Evolutionary conservation across 2,329 filamentous ascomycete species (phyloP), one percentile per base, ranked within the genome.

Genomic region (Diaporthe batatas): DNA sequence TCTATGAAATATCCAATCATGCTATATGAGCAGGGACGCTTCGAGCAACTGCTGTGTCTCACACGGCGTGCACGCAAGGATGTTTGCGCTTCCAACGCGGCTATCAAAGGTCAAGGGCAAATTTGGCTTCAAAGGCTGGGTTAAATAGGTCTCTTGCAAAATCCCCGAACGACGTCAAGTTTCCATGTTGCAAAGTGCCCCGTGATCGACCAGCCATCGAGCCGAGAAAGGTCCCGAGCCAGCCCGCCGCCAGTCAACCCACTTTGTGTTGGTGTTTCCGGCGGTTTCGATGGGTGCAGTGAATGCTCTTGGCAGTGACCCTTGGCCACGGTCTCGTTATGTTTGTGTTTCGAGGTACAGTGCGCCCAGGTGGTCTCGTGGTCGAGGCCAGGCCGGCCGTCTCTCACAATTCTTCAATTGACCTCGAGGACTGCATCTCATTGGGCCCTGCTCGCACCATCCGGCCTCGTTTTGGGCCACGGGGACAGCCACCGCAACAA

Each of bases 301-400:
- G 11, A 6, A 11, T 39, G 14, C 0, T 25, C 62, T 67, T 67
- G 62, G 62, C 47, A 36, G 44, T 23, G n/a, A 53, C 29, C n/a
- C 0, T 32, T n/a, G 57, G 42, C 29, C 44, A 44, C 21, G 68
- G 68, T 62, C 68, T 53, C 10, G 55, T 67, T 32, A 14, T 53
- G 68, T 23, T 62, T 54, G 44, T 57, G 55, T 54, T 70, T 51
- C 44, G 29, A 53, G 68, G 47, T 44, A 34, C 18, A 23, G 44
- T 49, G 44, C 8, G 10, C 4, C 23, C 6, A 10, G 14, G 23
- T 23, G 68, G 68, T 36, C 68, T 62, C 16, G 16, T 32, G 55
- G 18, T 47, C 68, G 34, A 2, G 68, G 55, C 68, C 68, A n/a
- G 23, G 21, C 49, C 55, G 47, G 25, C 39, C 55, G 34, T 32